Conservation (phyloP, 2,329 filamentous ascomycete genomes). For the Pseudogymnoascus sp. region DNA sequence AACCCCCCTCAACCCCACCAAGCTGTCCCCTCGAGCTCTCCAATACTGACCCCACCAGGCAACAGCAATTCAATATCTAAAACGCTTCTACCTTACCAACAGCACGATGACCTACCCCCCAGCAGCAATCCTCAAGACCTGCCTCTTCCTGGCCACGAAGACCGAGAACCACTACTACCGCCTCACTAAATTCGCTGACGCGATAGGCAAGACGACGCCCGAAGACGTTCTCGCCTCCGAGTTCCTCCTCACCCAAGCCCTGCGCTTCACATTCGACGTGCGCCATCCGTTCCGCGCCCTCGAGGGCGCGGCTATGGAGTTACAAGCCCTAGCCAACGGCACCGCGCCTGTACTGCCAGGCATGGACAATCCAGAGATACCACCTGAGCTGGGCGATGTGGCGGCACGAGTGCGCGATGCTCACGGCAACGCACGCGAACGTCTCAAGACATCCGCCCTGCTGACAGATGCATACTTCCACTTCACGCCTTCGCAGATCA, state of each 20-base stretch:
- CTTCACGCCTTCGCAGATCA: constrained; percentile 89
- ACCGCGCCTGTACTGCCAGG: constrained; percentile 18
- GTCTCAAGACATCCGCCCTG: constrained; percentile 70
- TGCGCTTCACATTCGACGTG: constrained; percentile 90
- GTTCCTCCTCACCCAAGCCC: constrained; percentile 83
- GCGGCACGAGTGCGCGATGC: constrained; percentile 46
- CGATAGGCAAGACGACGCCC: constrained; percentile 59
- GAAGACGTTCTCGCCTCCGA: constrained; percentile 86
- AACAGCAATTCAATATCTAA: constrained; percentile 53
- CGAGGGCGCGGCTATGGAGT: constrained; percentile 77
- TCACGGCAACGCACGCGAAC: constrained; percentile 62
- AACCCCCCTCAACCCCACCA: constrained; percentile 47
- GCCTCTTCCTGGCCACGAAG: constrained; percentile 88
- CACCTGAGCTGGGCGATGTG: constrained; percentile 15
- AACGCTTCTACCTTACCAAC: constrained; percentile 92
- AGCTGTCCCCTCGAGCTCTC: constrained; percentile 30
- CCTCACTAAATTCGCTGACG: constrained; percentile 56
- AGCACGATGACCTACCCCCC: constrained; percentile 95
- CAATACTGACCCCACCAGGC: constrained; percentile 25
- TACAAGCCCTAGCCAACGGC: constrained; percentile 55
- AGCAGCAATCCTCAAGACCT: constrained; percentile 78
- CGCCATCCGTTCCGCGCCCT: constrained; percentile 82
- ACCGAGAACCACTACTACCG: constrained; percentile 67
- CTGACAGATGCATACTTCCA: constrained; percentile 96
- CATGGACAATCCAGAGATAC: neutral